phyloP scores from a whole-genome alignment of 2,329 filamentous ascomycete genomes.

The Gnomoniopsis smithogilvyi region DNA sequence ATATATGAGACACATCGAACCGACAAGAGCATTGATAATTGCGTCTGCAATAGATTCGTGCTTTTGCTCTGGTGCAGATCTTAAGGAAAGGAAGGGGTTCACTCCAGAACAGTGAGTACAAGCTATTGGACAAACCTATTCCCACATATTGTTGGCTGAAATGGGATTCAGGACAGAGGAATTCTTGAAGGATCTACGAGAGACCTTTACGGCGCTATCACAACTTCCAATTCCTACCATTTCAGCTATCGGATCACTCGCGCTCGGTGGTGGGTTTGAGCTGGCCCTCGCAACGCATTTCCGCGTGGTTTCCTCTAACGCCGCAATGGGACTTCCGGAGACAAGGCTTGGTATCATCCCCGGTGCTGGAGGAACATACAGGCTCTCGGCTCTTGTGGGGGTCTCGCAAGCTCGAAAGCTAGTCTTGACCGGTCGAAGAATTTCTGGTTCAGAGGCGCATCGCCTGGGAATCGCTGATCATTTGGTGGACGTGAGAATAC shows the following conservation, averaged over 20 bases:
- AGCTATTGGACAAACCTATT: too few species aligned
- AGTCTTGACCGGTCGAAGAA: conserved; percentile 83
- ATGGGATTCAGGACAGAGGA: conserved; percentile 59
- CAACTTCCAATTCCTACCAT: conserved; percentile 84
- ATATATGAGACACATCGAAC: conserved; percentile 29
- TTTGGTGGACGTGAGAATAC: conserved; percentile 73
- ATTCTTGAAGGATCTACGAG: conserved; percentile 74
- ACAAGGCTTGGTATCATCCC: conserved; percentile 92
- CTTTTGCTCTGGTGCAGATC: conserved; percentile 92
- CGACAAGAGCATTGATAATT: conserved; percentile 77
- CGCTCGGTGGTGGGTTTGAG: conserved; percentile 90
- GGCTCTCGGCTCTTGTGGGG: conserved; percentile 79
- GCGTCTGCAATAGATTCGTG: conserved; percentile 77
- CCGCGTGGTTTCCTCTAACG: conserved; percentile 78
- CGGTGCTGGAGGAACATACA: conserved; percentile 87
- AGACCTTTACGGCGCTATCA: conserved; percentile 70
- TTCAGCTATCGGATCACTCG: conserved; percentile 77
- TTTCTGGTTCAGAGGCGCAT: conserved; percentile 80
- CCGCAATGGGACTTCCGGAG: conserved; percentile 79
- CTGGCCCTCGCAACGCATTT: conserved; percentile 86
- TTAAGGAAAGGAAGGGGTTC: conserved; percentile 82
- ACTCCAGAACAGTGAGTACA: conserved; percentile 61
- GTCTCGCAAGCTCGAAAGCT: conserved; percentile 78
- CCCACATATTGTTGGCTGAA: too few species aligned
- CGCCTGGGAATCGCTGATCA: conserved; percentile 86